Conservation (phyloP, 2,329 filamentous ascomycete genomes). For the Celoporthe dispersa region DNA sequence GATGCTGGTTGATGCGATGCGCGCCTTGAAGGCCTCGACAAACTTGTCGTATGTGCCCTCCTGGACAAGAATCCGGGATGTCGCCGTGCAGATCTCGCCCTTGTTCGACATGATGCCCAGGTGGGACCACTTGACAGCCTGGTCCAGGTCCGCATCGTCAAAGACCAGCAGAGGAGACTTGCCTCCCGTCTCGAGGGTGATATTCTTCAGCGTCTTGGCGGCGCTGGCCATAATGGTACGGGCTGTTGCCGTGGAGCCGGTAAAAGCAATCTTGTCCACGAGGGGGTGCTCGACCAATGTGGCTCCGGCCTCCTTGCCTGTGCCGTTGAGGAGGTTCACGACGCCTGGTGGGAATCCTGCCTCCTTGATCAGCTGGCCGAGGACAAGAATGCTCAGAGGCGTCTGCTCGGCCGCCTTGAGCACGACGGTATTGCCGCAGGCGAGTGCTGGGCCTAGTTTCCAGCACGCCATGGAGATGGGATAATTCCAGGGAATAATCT, state of each 20-base stretch:
- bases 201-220: constrained; percentile 67
- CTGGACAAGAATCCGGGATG: constrained; percentile 68
- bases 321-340: constrained; percentile 75
- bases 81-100: constrained; percentile 69
- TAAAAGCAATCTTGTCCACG: constrained; percentile 80
- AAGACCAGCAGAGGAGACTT: constrained; percentile 70
- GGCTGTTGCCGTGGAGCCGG: constrained; percentile 74
- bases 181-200: constrained; percentile 69
- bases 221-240: constrained; percentile 78
- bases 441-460: constrained; percentile 76
- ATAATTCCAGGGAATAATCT: constrained; percentile 82
- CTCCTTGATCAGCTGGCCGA: constrained; percentile 70
- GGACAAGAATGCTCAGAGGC: constrained; percentile 65
- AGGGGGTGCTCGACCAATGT: constrained; percentile 69
- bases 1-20: constrained; percentile 58
- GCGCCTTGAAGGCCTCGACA: constrained; percentile 62
- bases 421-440: constrained; percentile 66
- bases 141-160: constrained; percentile 67
- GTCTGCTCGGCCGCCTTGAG: constrained; percentile 72
- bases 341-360: constrained; percentile 81
- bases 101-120: constrained; percentile 61
- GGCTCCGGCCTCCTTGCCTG: constrained; percentile 69
- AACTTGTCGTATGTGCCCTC: constrained; percentile 66
- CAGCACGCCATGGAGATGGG: constrained; percentile 57
- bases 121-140: constrained; percentile 65